Evolutionary conservation across 2,329 filamentous ascomycete species (phyloP).

Genomic region (Apiospora marii): DNA sequence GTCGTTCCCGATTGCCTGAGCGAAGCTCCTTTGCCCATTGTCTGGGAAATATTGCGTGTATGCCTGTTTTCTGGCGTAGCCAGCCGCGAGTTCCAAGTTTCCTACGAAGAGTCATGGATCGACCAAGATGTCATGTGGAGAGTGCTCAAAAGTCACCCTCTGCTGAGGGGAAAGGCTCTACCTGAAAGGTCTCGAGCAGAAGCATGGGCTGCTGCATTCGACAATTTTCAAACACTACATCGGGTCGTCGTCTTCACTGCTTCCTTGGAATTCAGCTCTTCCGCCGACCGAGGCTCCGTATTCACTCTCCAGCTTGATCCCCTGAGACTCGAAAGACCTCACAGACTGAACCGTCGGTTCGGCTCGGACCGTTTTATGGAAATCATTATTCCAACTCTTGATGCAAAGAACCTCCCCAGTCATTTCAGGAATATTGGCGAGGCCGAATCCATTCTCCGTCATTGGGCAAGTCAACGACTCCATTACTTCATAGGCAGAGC

Average conservation of each 20-base stretch:
- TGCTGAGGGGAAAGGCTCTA: conserved; percentile 54
- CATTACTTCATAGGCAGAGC: conserved; percentile 56
- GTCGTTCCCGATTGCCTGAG: conserved; percentile 50
- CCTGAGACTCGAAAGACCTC: conserved; percentile 55
- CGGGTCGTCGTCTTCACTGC: conserved; percentile 54
- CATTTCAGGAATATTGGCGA: conserved; percentile 37
- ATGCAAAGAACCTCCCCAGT: conserved; percentile 34
- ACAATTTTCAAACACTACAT: conserved; percentile 44
- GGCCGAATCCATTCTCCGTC: conserved; percentile 4
- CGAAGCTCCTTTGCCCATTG: conserved; percentile 55
- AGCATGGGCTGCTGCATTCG: conserved; percentile 56
- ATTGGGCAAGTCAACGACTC: conserved; percentile 48
- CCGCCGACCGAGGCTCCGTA: conserved; percentile 45
- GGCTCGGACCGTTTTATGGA: conserved; percentile 67
- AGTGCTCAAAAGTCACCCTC: conserved; percentile 47
- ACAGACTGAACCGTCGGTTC: conserved; percentile 63
- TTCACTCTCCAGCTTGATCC: conserved; percentile 58
- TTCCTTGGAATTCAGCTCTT: conserved; percentile 44
- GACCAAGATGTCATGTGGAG: conserved; percentile 54
- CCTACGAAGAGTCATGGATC: conserved; percentile 50
- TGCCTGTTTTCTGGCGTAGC: conserved; percentile 55
- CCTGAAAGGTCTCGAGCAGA: conserved; percentile 54
- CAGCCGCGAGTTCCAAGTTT: conserved; percentile 44
- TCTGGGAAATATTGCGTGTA: conserved; percentile 61
- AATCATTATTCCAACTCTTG: conserved; percentile 54